Percentiles rank a stretch among this genome's conserved stretches.
Conservation (phyloP, 495 filamentous ascomycete genomes). For the Aspergillus homomorphus region DNA sequence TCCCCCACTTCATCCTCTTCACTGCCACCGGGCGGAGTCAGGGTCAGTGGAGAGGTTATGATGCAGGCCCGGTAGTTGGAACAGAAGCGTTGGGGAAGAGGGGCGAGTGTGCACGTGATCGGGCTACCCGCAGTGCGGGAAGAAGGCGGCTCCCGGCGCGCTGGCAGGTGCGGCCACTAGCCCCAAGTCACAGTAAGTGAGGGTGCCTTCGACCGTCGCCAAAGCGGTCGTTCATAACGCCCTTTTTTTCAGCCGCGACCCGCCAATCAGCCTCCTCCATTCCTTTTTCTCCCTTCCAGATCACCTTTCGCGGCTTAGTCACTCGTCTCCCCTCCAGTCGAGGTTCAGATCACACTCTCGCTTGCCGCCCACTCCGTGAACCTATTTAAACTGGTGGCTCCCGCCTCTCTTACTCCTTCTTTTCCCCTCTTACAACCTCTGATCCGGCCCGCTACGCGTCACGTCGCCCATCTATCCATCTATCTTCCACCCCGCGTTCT, state of each 20-base stretch:
- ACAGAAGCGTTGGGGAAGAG: background rate
- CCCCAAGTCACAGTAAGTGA: slow-evolving; percentile 29
- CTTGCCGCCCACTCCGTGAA: slow-evolving; percentile 26
- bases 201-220: slow-evolving; percentile 17
- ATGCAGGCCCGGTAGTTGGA: no score
- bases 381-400: slow-evolving; percentile 34
- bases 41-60: no score
- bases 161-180: slow-evolving; percentile 2
- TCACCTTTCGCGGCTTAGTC: slow-evolving; percentile 25
- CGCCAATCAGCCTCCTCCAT: slow-evolving; percentile 42
- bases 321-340: slow-evolving; percentile 24
- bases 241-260: slow-evolving; percentile 34
- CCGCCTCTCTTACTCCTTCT: slow-evolving; percentile 25
- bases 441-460: slow-evolving; percentile 20
- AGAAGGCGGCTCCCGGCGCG: background rate
- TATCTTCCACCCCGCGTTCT: slow-evolving; percentile 15
- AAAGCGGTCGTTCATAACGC: slow-evolving; percentile 47
- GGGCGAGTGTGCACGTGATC: background rate
- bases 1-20: no score
- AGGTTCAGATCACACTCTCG: slow-evolving; percentile 22
- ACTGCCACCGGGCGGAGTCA: no score
- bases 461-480: slow-evolving; percentile 4
- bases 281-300: slow-evolving; percentile 23
- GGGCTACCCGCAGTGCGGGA: slow-evolving; percentile 2
- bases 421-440: slow-evolving; percentile 20